Conservation (phyloP, 2,329 filamentous ascomycete genomes). For the Myriosclerotinia curreyana region DNA sequence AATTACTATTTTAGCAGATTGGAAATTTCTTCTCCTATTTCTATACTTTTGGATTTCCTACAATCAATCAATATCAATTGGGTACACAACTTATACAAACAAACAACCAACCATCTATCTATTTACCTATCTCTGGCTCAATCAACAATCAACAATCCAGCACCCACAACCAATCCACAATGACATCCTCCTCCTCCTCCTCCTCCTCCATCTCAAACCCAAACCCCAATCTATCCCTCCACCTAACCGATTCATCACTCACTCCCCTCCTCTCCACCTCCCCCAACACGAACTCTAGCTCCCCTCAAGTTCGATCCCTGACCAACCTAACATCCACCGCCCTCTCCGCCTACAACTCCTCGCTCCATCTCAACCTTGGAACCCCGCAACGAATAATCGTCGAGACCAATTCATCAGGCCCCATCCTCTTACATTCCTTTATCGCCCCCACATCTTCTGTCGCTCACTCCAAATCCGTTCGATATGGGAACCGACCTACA, state of each 20-base stretch:
- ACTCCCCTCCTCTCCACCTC: slow-evolving; percentile 53
- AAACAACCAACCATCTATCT: neutral
- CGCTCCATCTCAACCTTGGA: slow-evolving; percentile 53
- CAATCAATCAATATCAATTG: slow-evolving; percentile 3
- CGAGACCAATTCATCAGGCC: slow-evolving; percentile 47
- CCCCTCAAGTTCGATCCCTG: slow-evolving; percentile 46
- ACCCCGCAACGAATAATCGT: slow-evolving; percentile 56
- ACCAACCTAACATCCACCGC: slow-evolving; percentile 52
- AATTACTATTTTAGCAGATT: neutral
- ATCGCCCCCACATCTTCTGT: slow-evolving; percentile 40
- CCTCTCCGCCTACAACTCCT: slow-evolving; percentile 52
- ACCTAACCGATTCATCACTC: slow-evolving; percentile 54
- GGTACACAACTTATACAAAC: neutral
- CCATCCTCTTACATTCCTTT: slow-evolving; percentile 46
- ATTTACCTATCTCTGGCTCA: slow-evolving; percentile 1
- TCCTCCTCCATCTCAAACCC: slow-evolving; percentile 13
- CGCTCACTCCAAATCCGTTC: neutral
- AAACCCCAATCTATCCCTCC: slow-evolving; percentile 28
- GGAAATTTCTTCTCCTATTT: slow-evolving; percentile 3
- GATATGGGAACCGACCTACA: neutral
- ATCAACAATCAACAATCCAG: neutral
- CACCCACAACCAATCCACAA: neutral
- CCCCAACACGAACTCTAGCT: slow-evolving; percentile 13
- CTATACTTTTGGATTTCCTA: too few species aligned
- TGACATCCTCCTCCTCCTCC: slow-evolving; percentile 5